Conservation (phyloP, 169 alveolate species). For the Amoebophrya sp. region DNA sequence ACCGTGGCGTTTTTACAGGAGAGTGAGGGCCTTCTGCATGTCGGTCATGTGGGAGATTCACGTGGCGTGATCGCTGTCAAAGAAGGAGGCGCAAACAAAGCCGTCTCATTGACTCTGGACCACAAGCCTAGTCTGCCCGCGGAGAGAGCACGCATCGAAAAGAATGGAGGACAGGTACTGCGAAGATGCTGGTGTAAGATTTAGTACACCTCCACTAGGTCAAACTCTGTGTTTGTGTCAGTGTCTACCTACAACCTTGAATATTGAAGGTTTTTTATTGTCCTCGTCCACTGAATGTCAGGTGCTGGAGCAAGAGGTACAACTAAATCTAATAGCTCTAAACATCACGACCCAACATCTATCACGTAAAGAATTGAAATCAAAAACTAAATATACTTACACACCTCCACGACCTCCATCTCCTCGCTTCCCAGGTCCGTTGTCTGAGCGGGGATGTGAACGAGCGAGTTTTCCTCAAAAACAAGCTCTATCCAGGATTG, state of each 20-base stretch:
- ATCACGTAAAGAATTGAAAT: too few relatives aligned
- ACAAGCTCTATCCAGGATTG: constrained; percentile 51
- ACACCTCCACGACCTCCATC: too few relatives aligned
- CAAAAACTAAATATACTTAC: too few relatives aligned
- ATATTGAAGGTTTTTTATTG: too few relatives aligned
- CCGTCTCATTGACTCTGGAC: not conserved
- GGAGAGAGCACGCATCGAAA: not conserved
- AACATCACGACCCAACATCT: too few relatives aligned
- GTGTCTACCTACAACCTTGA: too few relatives aligned
- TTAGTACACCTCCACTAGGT: too few relatives aligned
- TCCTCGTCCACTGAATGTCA: too few relatives aligned
- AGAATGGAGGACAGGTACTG: not conserved
- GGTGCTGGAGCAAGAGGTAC: too few relatives aligned
- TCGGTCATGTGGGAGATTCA: constrained; percentile 58
- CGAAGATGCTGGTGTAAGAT: too few relatives aligned
- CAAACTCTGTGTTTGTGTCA: too few relatives aligned
- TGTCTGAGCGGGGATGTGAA: not conserved
- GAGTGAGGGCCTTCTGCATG: constrained; percentile 29
- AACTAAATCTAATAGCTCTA: too few relatives aligned
- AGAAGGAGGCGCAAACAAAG: not conserved
- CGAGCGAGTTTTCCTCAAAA: not conserved
- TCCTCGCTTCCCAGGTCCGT: not conserved
- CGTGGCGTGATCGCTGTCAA: constrained; percentile 52
- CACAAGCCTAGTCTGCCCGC: not conserved
- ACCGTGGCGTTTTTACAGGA: constrained; percentile 38